phyloP scores from a whole-genome alignment of 371 early-diverging fungal species.

The Mucor sp. region DNA sequence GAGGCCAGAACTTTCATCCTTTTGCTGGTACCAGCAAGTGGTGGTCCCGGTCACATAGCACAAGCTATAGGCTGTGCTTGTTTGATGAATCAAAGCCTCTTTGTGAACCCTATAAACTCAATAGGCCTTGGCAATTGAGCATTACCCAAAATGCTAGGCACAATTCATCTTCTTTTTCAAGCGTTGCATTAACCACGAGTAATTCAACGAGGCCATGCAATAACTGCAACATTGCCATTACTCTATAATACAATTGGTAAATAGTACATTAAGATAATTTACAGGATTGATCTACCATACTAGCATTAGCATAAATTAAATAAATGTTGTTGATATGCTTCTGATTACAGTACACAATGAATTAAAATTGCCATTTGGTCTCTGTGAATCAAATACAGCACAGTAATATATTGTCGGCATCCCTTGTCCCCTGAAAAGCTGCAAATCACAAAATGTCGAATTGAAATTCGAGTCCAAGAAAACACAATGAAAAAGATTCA shows the following conservation, averaged over 20 bases:
- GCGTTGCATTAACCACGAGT: not conserved
- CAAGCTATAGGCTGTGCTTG: not conserved
- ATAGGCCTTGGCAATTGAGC: not conserved
- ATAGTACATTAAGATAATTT: not conserved
- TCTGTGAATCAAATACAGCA: no score
- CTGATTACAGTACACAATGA: not conserved
- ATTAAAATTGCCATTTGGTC: not conserved
- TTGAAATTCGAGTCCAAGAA: not conserved
- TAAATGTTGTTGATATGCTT: not conserved
- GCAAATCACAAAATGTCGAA: not conserved
- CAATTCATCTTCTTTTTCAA: not conserved
- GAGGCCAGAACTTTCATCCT: conserved; percentile 2
- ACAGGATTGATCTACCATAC: not conserved
- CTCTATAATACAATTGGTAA: no score
- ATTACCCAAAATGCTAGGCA: not conserved
- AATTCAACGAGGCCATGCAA: not conserved
- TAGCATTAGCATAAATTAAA: not conserved
- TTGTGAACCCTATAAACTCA: not conserved
- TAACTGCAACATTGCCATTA: not conserved
- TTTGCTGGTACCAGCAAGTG: not conserved
- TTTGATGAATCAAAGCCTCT: not conserved
- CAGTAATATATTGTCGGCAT: not conserved
- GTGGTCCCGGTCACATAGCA: not conserved
- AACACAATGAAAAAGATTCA: not conserved
- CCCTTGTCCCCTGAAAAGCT: not conserved